Conservation (phyloP, 2,329 filamentous ascomycete genomes). For the Fusarium sp. region DNA sequence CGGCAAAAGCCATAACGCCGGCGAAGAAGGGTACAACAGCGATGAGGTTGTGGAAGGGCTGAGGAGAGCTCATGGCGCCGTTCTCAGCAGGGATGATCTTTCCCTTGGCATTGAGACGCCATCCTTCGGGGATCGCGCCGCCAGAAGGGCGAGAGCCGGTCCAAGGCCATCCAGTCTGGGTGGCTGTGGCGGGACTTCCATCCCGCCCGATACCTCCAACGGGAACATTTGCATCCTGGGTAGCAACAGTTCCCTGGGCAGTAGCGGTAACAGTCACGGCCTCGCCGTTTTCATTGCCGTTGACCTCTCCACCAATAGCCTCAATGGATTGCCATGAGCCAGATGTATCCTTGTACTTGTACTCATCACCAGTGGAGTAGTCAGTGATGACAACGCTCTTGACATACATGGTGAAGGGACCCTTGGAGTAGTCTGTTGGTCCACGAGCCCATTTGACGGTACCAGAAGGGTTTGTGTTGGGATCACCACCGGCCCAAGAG, state of each 20-base stretch:
- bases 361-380: slow-evolving; percentile 91
- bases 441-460: slow-evolving; percentile 93
- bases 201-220: slow-evolving; percentile 74
- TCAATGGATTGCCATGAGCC: slow-evolving; percentile 86
- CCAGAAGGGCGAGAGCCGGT: slow-evolving; percentile 64
- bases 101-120: slow-evolving; percentile 81
- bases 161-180: slow-evolving; percentile 76
- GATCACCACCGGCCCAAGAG: slow-evolving; percentile 90
- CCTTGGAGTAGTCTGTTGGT: slow-evolving; percentile 82
- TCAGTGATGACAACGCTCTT: slow-evolving; percentile 81
- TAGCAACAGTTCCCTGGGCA: slow-evolving; percentile 72
- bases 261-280: slow-evolving; percentile 63
- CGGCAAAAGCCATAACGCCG: slow-evolving; percentile 43
- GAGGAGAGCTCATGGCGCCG: slow-evolving; percentile 55
- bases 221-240: slow-evolving; percentile 74
- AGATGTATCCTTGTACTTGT: slow-evolving; percentile 81
- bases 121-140: slow-evolving; percentile 77
- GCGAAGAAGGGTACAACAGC: slow-evolving; percentile 44
- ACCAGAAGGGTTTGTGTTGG: slow-evolving; percentile 75
- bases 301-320: slow-evolving; percentile 81
- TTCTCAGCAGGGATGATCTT: slow-evolving; percentile 76
- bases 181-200: slow-evolving; percentile 62
- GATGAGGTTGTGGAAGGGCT: slow-evolving; percentile 40
- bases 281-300: slow-evolving; percentile 71
- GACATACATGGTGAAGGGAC: slow-evolving; percentile 89